Evolutionary conservation across 768 basidiomycete genomes (phyloP).

Genomic region (Butyriboletus loyo): DNA sequence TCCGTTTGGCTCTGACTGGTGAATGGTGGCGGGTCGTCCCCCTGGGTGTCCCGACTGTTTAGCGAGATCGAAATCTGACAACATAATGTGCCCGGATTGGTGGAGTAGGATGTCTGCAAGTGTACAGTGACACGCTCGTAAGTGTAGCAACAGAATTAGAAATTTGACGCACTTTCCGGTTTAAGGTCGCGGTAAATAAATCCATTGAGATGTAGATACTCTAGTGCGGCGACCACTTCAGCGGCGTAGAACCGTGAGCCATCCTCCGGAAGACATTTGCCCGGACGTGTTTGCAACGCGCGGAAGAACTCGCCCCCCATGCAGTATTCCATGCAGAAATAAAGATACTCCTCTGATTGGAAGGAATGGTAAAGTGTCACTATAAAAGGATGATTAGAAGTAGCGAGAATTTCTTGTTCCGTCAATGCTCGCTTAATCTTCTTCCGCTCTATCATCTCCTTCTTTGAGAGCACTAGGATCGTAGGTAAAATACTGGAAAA

Average conservation of each 20-base stretch:
- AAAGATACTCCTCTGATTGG: conserved; percentile 96
- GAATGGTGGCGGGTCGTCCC: conserved; percentile 83
- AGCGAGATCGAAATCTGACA: conserved; percentile 98
- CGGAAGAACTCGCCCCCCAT: conserved; percentile 99
- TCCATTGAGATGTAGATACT: conserved; percentile 98
- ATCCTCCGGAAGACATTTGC: conserved; percentile 95
- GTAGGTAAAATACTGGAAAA: conserved; percentile 14
- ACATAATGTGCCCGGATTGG: conserved; percentile 98
- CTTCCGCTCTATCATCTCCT: conserved; percentile 99
- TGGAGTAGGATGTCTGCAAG: conserved; percentile 89
- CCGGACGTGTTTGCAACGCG: conserved; percentile 90
- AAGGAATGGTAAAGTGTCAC: conserved; percentile 99
- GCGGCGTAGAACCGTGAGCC: conserved; percentile 97
- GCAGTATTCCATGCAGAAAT: conserved; percentile 99
- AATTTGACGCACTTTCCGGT: conserved; percentile 83
- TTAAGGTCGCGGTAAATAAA: conserved; percentile 99
- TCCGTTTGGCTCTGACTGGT: conserved; percentile 83
- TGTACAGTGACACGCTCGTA: not conserved
- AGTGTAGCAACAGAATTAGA: conserved; percentile 10
- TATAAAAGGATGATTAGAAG: conserved; percentile 99
- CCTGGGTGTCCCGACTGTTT: conserved; percentile 90
- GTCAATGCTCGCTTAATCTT: conserved; percentile 99
- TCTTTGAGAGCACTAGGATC: conserved; percentile 87
- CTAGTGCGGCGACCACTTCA: conserved; percentile 95
- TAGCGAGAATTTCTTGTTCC: conserved; percentile 98